Evolutionary conservation across 148 eudicot species (phyloP), one percentile per base, ranked within the genome.

Genomic region (Amaranthus palmeri): DNA sequence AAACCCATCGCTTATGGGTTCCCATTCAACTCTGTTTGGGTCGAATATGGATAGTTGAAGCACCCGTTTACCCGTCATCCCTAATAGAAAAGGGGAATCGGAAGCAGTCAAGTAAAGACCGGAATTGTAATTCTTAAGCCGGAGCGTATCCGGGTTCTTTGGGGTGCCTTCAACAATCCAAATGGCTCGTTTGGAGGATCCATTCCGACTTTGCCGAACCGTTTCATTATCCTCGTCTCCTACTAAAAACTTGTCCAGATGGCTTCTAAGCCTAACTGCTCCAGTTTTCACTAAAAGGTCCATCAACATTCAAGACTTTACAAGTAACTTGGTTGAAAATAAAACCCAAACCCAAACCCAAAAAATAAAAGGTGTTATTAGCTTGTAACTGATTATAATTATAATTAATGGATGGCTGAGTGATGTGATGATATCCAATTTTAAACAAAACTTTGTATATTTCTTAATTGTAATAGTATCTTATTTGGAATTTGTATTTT

Each of bases 21-120:
- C 83, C 98, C 98, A 93, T 63, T 85, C 90, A 10, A 82, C 75
- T 3, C 84, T 68, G 74, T 74, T 13, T 61, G 49, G 59, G 85
- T 83, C 75, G 8, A 73, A 66, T 52, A 77, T 63, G 58, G 83
- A 73, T 11, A 80, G 43, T 44, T 89, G 95, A 12, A 86, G 14
- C 6, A 86, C 89, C 57, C 72, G 85, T 14, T 81, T 83, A 7
- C 97, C 97, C 54, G 93, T 90, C 90, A 86, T 82, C 17, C 97
- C 93, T 0, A 89, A 76, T 1, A 92, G 77, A 45, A 92, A 89
- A 2, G 88, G 85, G 36, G 78, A 66, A 11, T 83, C 78, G 10
- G 97, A 76, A 10, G 92, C 88, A 3, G 92, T 82, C n/a, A 92
- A 68, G 78, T 89, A 90, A 2, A 85, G 76, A 40, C 85, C 84